Evolutionary conservation across 2,329 filamentous ascomycete species (phyloP).

Genomic region (Emergomyces orientalis): DNA sequence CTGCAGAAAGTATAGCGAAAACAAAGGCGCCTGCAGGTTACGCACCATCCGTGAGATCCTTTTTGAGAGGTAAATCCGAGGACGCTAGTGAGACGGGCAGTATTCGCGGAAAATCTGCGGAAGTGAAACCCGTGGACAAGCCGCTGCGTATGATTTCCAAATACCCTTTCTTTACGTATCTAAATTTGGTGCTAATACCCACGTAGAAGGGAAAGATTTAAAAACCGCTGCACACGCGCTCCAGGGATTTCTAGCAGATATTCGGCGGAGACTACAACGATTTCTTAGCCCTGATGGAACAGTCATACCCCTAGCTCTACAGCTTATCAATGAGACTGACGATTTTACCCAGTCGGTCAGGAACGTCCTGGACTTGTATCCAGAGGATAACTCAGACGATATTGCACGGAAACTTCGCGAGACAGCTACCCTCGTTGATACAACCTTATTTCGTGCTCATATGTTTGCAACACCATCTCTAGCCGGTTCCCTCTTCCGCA

Average conservation of each 20-base stretch:
- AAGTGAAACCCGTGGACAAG: constrained; percentile 23
- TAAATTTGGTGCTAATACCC: constrained; percentile 11
- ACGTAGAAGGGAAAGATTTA: constrained; percentile 72
- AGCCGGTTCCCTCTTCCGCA: constrained; percentile 81
- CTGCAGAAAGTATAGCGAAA: constrained; percentile 21
- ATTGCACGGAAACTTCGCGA: constrained; percentile 63
- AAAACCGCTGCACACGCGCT: constrained; percentile 72
- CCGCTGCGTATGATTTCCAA: constrained; percentile 20
- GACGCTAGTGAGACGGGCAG: constrained; percentile 34
- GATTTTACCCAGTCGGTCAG: constrained; percentile 38
- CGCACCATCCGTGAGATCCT: constrained; percentile 32
- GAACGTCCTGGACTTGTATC: constrained; percentile 39
- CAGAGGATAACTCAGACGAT: constrained; percentile 45
- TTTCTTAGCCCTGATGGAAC: constrained; percentile 51
- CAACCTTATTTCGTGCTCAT: constrained; percentile 84
- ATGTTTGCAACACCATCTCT: constrained; percentile 85
- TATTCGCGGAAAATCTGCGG: constrained; percentile 27
- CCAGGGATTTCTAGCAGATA: constrained; percentile 79
- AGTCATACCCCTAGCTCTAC: constrained; percentile 28
- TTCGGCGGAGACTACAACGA: constrained; percentile 56
- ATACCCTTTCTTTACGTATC: neutral
- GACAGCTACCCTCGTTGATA: constrained; percentile 80
- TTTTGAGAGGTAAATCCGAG: constrained; percentile 29
- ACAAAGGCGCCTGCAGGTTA: constrained; percentile 22
- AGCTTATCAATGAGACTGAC: constrained; percentile 27